Conservation (phyloP, 148 eudicot genomes). For the Rhododendron vialii region DNA sequence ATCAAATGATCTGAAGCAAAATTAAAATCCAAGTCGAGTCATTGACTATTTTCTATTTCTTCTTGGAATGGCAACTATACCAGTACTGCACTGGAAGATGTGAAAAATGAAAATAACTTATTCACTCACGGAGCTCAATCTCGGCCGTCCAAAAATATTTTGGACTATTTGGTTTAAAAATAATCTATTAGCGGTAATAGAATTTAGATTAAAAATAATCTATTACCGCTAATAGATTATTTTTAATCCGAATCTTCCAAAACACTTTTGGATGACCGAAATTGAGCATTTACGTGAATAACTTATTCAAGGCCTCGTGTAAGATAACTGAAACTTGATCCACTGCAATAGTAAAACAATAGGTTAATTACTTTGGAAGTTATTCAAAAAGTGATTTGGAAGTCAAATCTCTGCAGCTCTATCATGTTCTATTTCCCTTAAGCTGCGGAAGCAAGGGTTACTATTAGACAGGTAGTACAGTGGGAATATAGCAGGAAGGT, state of each 20-base stretch:
- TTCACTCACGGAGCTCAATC: too few species aligned
- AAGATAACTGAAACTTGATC: not conserved
- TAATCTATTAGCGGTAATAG: too few species aligned
- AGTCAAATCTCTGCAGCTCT: not conserved
- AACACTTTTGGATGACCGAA: too few species aligned
- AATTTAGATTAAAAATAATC: too few species aligned
- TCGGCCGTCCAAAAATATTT: too few species aligned
- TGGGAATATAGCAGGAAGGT: too few species aligned
- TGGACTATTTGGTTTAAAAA: too few species aligned
- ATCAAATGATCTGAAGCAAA: too few species aligned
- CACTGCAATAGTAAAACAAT: not conserved
- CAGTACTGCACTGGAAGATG: not conserved
- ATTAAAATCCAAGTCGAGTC: not conserved
- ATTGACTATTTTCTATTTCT: not conserved
- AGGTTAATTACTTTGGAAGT: not conserved
- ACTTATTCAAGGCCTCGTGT: too few species aligned
- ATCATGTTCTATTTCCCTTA: not conserved
- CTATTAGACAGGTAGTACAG: not conserved
- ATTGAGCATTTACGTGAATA: too few species aligned
- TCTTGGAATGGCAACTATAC: constrained; percentile 38
- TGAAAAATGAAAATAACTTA: not conserved
- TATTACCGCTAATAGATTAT: too few species aligned
- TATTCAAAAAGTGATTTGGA: not conserved
- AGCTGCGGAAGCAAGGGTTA: not conserved
- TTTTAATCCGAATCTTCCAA: too few species aligned